Conservation (phyloP, 2,329 filamentous ascomycete species). For the Penicillium corylophilum region DNA sequence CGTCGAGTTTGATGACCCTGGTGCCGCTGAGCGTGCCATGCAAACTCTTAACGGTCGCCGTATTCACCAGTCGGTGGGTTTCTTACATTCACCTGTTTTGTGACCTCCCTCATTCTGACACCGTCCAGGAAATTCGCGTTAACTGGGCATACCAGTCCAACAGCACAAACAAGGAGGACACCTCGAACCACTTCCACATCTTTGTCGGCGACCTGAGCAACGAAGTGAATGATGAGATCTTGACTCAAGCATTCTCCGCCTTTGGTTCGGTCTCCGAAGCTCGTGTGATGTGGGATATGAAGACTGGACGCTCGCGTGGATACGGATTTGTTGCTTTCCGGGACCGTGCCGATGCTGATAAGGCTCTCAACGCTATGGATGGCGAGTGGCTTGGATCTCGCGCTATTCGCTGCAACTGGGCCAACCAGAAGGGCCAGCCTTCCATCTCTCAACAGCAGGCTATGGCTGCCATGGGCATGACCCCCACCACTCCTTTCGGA, state of each 20-base stretch:
- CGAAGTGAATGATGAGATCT: constrained; percentile 95
- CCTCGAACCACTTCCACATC: constrained; percentile 97
- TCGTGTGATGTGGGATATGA: constrained; percentile 99
- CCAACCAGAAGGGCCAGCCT: constrained; percentile 99
- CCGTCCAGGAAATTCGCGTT: constrained; percentile 83
- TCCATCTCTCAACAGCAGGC: constrained; percentile 97
- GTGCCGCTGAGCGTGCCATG: constrained; percentile 95
- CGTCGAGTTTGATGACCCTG: constrained; percentile 97
- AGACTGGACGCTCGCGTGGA: constrained; percentile 93
- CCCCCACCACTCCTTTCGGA: constrained; percentile 90
- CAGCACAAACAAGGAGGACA: constrained; percentile 91
- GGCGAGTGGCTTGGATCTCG: constrained; percentile 98
- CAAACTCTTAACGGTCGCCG: constrained; percentile 91
- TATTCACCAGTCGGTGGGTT: constrained; percentile 80
- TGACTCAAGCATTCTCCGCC: constrained; percentile 89
- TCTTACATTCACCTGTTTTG: not conserved
- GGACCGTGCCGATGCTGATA: constrained; percentile 89
- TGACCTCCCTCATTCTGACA: not conserved
- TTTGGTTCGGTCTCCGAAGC: constrained; percentile 96
- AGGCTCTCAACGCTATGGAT: constrained; percentile 95
- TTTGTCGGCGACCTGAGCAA: constrained; percentile 98
- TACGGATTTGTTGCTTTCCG: constrained; percentile 98
- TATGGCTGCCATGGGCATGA: constrained; percentile 97
- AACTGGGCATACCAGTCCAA: constrained; percentile 99
- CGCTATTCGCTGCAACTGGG: constrained; percentile 99